Evolutionary conservation across 106 monocot species (phyloP), one percentile per base, ranked within the genome.

Genomic region (Dendrobium officinale): DNA sequence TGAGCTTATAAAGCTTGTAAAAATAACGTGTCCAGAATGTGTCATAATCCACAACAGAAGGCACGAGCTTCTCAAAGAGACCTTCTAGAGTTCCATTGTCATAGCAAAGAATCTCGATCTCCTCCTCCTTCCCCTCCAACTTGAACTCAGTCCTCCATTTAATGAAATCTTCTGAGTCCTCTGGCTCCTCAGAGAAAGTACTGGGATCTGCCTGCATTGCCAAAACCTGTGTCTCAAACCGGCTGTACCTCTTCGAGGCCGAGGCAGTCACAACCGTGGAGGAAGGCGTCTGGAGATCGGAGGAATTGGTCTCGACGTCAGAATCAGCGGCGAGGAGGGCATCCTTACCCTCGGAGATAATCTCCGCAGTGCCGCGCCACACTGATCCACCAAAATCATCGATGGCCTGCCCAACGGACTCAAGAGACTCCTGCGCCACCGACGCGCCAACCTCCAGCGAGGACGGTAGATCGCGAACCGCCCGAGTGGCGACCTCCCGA

Each of bases 11-110:
- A 55, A 99, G 77, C 78, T 84, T 88, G 77, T 93, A 99, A 78
- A 87, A 99, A 76, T 99, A 99, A 45, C 95, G 72, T 31, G 67
- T 81, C 99, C 99, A 99, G 77, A 99, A 99, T 0, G 87, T 90
- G 10, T 88, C 90, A n/a, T 91, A 80, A 64, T 95, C 93, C 42
- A 99, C 87, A 11, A 82, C 83, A 17, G 72, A 49, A 0, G 99
- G 99, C 77, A 95, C 99, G 26, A 99, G 73, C 81, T 82, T 93
- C 77, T 88, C 88, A 16, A 90, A 74, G 67, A 91, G 68, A 10
- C 85, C 83, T 80, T 91, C 87, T 77, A 99, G 10, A 9, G 51
- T 56, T 19, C 73, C 81, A 81, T 89, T 90, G 24, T 95, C 99
- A 31, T 85, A 79, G 41, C 84, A 80, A 49, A 93, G 33, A 26